Conservation (phyloP, 306 rosid genomes). For the Alnus glutinosa region DNA sequence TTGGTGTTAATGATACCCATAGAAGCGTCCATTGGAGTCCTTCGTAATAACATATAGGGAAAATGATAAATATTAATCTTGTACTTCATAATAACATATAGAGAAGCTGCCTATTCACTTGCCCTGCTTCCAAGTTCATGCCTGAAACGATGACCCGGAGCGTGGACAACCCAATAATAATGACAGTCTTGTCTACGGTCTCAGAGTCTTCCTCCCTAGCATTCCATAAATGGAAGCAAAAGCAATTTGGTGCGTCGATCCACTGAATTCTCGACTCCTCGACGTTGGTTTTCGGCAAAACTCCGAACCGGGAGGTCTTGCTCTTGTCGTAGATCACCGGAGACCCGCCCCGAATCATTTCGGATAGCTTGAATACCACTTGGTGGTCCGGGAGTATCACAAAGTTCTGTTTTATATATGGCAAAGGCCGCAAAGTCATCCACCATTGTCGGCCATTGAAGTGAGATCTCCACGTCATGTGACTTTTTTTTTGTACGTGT, state of each 20-base stretch:
- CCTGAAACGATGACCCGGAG: conserved; percentile 41
- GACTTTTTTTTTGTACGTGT: conserved; percentile 42
- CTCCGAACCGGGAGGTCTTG: conserved; percentile 63
- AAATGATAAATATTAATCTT: no score
- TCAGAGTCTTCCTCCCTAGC: conserved; percentile 68
- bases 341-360: conserved; percentile 68
- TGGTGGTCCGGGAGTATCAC: conserved; percentile 79
- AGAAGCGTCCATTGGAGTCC: no score
- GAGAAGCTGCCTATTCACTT: conserved; percentile 51
- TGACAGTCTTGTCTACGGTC: conserved; percentile 37
- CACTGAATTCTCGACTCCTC: conserved; percentile 49
- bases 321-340: conserved; percentile 59
- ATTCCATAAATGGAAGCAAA: conserved; percentile 79
- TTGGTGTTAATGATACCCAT: no score
- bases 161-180: conserved; percentile 57
- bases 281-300: conserved; percentile 43
- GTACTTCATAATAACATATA: no score
- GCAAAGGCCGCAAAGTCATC: conserved; percentile 59
- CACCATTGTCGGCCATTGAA: conserved; percentile 62
- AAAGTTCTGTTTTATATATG: conserved; percentile 48
- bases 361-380: conserved; percentile 66
- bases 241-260: conserved; percentile 59
- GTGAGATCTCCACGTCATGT: conserved; percentile 56
- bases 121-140: conserved; percentile 66
- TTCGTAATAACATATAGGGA: no score